Evolutionary conservation across 2,329 filamentous ascomycete species (phyloP), one percentile per base, ranked within the genome.

Genomic region (Penicillium glabrum): DNA sequence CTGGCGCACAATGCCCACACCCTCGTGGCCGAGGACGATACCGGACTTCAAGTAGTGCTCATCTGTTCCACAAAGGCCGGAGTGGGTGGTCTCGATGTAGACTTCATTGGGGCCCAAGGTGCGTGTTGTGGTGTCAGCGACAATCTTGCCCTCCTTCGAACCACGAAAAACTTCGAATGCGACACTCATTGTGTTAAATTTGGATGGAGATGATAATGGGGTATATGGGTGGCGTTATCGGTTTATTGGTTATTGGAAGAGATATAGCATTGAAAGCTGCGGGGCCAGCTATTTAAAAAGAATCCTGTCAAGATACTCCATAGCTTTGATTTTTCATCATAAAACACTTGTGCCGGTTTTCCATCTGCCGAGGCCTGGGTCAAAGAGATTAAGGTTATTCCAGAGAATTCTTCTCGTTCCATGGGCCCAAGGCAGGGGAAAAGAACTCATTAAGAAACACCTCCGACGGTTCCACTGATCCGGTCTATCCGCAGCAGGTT

Each of bases 1-100:
- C 24, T 75, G 72, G 56, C 81, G 76, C 51, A 85, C 75, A 8
- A 82, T 64, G 48, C 83, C 83, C 31, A 80, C 78, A 55, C 82
- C 83, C 65, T 85, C 82, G 69, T 85, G 82, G 46, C 82, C 82
- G 27, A 84, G 75, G 3, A 54, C 71, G 31, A 65, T 47, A 19
- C 61, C 61, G 14, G 65, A 59, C 21, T 61, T 57, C 46, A 68
- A 41, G 46, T 29, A 67, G 53, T 67, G 66, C 54, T 68, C 59
- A 27, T 69, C 67, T 11, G 67, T 68, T 24, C 64, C 63, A 37
- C 67, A 69, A 3, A 69, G 61, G n/a, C 67, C 67, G 21, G 67
- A 69, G 45, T 66, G 62, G 5, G 66, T 67, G 21, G 64, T 68
- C 51, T 69, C 63, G 33, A 67, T 65, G 27, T 57, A 68, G 24